Evolutionary conservation across 768 basidiomycete species (phyloP).

Genomic region (Artomyces pyxidatus): DNA sequence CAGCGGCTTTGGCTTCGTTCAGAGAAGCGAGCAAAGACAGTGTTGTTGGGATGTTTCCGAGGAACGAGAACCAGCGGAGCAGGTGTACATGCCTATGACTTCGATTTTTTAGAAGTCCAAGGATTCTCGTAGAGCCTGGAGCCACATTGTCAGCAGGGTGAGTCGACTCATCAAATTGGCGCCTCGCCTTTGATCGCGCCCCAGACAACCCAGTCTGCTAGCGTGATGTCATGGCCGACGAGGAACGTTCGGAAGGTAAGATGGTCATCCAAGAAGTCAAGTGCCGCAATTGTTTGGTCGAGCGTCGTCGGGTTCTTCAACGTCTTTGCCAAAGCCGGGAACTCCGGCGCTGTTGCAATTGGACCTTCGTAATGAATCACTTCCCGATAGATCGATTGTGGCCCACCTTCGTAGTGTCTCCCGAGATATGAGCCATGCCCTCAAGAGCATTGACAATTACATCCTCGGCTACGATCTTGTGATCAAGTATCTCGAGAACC

Average conservation of each 20-base stretch:
- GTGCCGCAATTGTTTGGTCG: constrained; percentile 54
- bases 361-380: neutral
- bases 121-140: constrained; percentile 62
- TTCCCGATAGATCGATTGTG: neutral
- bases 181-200: constrained; percentile 70
- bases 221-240: constrained; percentile 62
- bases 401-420: constrained; percentile 54
- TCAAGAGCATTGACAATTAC: constrained; percentile 61
- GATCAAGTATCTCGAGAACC: constrained; percentile 43
- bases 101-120: constrained; percentile 83
- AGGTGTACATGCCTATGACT: constrained; percentile 74
- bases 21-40: constrained; percentile 56
- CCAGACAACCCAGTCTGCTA: constrained; percentile 90
- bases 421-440: constrained; percentile 48
- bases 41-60: constrained; percentile 66
- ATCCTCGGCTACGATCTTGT: constrained; percentile 47
- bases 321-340: constrained; percentile 54
- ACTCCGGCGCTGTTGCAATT: constrained; percentile 43
- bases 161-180: neutral
- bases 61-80: constrained; percentile 75
- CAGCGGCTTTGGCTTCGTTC: constrained; percentile 62
- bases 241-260: constrained; percentile 86
- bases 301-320: constrained; percentile 49
- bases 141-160: neutral
- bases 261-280: constrained; percentile 85